Base-by-base conservation (phyloP, 2,329 filamentous ascomycete genomes). In the Clonostachys sp. region DNA sequence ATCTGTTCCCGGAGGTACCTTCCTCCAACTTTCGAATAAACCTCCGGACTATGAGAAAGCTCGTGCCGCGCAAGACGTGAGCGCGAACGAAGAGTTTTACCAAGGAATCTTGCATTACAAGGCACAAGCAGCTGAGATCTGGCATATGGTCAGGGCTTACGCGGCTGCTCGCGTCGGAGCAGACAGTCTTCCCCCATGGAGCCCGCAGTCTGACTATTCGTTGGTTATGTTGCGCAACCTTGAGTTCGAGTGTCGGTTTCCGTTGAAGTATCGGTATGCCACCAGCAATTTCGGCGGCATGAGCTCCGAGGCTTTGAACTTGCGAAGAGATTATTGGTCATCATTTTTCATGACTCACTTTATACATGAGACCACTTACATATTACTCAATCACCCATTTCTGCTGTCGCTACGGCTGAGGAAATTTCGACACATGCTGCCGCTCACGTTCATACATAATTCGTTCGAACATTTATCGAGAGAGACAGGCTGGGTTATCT, bases 381-480 rank as follows among this genome's bases (percentile, higher is more conserved):
- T 73, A 49, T 64, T 78, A 1, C 61, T 80, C 9, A 79, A 79
- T 45, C 76, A 79, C 49, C 76, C 76, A 0, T 67, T 79, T n/a
- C 57, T 80, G 3, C 57, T 79, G 5, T 78, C 75, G 0, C 61
- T 78, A 36, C 66, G 73, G 16, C 62, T 80, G 5, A 67, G 72
- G n/a, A 75, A 71, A 34, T 76, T 78, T 51, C 70, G 73, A 35
- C 69, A 70, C 36, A 73, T 68, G 5, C 75, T 78, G 39, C 76
- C 76, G 0, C 74, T 79, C 43, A 73, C 76, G 1, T 80, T 79
- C 17, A 65, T 80, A 2, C 75, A 78, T 42, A 73, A 78, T 50
- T 77, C 73, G 1, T 73, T 73, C 10, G 75, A 78, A 46, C 61
- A 74, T 30, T 75, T 77, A 34, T 68, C 70, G 1, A 71, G 70